A percentile compares a stretch with the other conserved stretches of the same genome.
phyloP scores from a whole-genome alignment of 306 rosid genomes.

The Echinosophora koreensis region DNA sequence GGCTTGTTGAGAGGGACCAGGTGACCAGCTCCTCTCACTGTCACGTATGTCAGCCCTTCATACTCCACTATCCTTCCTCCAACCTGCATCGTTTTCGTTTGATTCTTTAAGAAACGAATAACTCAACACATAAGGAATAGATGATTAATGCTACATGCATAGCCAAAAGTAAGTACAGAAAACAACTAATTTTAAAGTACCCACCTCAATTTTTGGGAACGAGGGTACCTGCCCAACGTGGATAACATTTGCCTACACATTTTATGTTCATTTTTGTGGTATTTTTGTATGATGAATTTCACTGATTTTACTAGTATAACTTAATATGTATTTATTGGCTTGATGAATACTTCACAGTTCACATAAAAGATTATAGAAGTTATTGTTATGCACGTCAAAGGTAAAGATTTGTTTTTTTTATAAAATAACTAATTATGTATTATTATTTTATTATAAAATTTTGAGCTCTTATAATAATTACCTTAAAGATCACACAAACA shows the following conservation, averaged over 20 bases:
- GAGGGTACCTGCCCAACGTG: no score
- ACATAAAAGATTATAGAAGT: no score
- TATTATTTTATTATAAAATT: no score
- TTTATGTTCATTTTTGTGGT: not conserved
- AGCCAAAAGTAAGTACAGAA: not conserved
- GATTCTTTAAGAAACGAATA: not conserved
- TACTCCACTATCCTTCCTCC: conserved; percentile 68
- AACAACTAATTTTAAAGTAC: not conserved
- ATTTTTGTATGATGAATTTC: not conserved
- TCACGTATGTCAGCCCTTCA: conserved; percentile 65
- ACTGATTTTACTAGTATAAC: not conserved
- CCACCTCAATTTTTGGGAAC: no score
- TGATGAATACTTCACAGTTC: not conserved
- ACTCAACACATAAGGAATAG: not conserved
- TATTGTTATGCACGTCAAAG: no score
- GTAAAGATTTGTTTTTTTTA: no score
- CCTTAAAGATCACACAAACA: no score
- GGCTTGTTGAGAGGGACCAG: conserved; percentile 67
- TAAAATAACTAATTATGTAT: no score
- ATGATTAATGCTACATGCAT: not conserved
- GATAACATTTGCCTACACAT: no score
- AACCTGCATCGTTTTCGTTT: conserved; percentile 48
- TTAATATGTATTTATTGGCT: not conserved
- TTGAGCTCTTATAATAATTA: no score
- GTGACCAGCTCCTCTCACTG: conserved; percentile 71